Base-by-base conservation (phyloP, 805 yeast species). In the Cyberlindnera misumaiensis region DNA sequence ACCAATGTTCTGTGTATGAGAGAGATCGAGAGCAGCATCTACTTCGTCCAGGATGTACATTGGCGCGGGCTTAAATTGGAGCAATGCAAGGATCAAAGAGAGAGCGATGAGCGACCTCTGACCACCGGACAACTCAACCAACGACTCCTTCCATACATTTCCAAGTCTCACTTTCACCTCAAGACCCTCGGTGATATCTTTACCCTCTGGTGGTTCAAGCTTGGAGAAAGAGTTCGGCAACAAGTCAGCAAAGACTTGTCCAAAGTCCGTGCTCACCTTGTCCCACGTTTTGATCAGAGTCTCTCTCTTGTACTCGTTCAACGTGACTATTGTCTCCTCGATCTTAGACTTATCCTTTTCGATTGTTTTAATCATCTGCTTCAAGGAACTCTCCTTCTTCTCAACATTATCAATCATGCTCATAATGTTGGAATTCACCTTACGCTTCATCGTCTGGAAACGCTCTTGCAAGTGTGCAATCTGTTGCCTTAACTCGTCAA, bases 1-100 rank as follows among this genome's bases (percentile, higher is more conserved):
- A 4, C 99, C 99, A 53, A 93, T 93, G 54, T 93, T 93, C 60
- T 93, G 97, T 1, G 99, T 93, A 58, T 93, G 99, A 42, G 94
- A 85, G 47, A 90, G 72, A 68, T 93, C 99, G 47, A 93, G 71
- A 1, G 99, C 99, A 1, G 99, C 98, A 65, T 93, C 98, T 28
- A 93, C 97, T 64, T 93, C 98, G 63, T 93, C 98, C 41, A 93
- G 67, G 49, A 93, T 90, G 56, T 93, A 93, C 95, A 93, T 85
- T 7, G 98, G 98, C 2, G 99, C 98, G 5, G 99, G 99, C 59
- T 88, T 86, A 68, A 84, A 90, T 59, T 88, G 95, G 35, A 93
- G 67, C 44, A 93, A 68, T 0, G 97, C 96, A 77, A 90, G 73
- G 50, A 93, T 93, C 50, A 90, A 68, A 3, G 97, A 85, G 40